Conservation (phyloP, 2,329 filamentous ascomycete genomes). For the Leptographium wingfieldii region DNA sequence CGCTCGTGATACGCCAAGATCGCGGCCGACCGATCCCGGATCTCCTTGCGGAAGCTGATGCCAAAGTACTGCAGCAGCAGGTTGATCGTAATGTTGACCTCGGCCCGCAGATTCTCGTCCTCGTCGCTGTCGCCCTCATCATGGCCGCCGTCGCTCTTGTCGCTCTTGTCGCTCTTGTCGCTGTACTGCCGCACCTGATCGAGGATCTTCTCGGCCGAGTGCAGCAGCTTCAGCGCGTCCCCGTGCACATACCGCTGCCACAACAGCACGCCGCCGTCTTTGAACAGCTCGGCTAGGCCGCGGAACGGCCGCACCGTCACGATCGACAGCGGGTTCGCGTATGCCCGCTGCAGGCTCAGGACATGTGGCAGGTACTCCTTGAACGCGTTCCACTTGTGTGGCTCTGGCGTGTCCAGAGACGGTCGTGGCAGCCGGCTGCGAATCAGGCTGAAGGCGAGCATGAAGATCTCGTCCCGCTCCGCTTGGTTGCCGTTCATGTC, state of each 20-base stretch:
- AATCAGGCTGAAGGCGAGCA: slow-evolving; percentile 8
- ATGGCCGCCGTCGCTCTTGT: neutral
- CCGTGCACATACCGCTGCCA: slow-evolving; percentile 10
- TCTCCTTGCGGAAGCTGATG: slow-evolving; percentile 11
- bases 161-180: neutral
- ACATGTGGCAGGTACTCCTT: slow-evolving; percentile 11
- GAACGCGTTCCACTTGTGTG: slow-evolving; percentile 9
- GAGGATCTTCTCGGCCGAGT: slow-evolving; percentile 9
- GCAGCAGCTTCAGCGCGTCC: slow-evolving; percentile 9
- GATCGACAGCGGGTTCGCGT: slow-evolving; percentile 9
- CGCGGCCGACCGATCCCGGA: slow-evolving; percentile 6
- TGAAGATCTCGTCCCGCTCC: slow-evolving; percentile 8
- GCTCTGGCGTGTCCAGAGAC: slow-evolving; percentile 10
- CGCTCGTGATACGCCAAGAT: slow-evolving; percentile 7
- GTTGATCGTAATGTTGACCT: slow-evolving; percentile 10
- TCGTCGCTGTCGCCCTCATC: neutral
- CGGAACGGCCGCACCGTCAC: slow-evolving; percentile 9
- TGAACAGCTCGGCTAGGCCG: slow-evolving; percentile 9
- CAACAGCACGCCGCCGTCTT: slow-evolving; percentile 10
- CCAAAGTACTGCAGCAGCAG: slow-evolving; percentile 11
- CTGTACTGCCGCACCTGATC: slow-evolving; percentile 1
- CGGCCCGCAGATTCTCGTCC: slow-evolving; percentile 3
- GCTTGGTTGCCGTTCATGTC: slow-evolving; percentile 6
- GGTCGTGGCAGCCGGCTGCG: slow-evolving; percentile 8
- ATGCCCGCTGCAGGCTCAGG: slow-evolving; percentile 10